Base-by-base conservation (phyloP, 192 early-diverging fungal species). In the Mycoemilia scoparia region DNA sequence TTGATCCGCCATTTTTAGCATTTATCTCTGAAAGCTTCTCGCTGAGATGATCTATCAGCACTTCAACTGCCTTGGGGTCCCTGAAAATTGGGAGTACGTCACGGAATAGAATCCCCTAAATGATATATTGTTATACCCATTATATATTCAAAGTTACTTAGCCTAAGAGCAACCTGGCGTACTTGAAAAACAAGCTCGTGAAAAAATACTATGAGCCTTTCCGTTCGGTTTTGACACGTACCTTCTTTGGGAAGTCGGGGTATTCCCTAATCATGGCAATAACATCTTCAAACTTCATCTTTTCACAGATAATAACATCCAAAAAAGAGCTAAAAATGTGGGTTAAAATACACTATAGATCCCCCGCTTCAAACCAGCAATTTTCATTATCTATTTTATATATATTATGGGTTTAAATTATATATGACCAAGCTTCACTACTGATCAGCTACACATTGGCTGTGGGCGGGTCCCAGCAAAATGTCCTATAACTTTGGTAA, bases 51-150 rank as follows among this genome's bases (percentile, higher is more conserved):
- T 67, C 70, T 26, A 91, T 76, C 8, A 96, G 67, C 28, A 76
- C 71, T 63, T 90, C 87, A 30, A 93, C 82, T 12, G 92, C 95
- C 21, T 64, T 70, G 15, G 91, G 91, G 51, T 91, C 78, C 50
- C 81, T 80, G 71, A 99, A 99, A 40, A 99, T 73, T 26, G 86
- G 84, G 47, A 95, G 89, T 50, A 99, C 89, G 55, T 99, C 83
- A 49, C 79, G 82, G 75, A 98, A 98, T 44, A 88, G 52, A 41
- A 98, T 95, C 13, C 95, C 92, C 70, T 79, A 54, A n/a, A 46
- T 22, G 8, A 9, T 26, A 13, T n/a, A 38, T 19, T 26, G 7
- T 12, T 32, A 32, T 18, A 18, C 31, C 7, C 11, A 5, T 7
- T n/a, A n/a, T n/a, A n/a, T 32, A 11, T 7, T 32, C 30, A 14